Evolutionary conservation across 2,329 filamentous ascomycete species (phyloP), one percentile per base, ranked within the genome.

Genomic region (Teratosphaeria zuluensis): DNA sequence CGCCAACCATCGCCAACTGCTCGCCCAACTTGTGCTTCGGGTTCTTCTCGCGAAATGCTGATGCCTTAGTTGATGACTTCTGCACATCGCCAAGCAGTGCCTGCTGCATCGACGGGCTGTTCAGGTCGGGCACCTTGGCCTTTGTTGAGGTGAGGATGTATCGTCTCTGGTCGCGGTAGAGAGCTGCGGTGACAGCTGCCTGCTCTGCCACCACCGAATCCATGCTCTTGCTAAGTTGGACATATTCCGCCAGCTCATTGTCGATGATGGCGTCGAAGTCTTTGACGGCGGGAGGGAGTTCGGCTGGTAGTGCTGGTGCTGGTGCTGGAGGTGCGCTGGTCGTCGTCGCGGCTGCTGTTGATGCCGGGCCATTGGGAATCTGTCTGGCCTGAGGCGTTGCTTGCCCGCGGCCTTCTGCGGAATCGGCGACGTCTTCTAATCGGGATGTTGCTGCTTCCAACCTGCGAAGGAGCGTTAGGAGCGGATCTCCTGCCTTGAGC

Each of bases 361-460:
- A 42, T 8, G 24, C 51, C 11, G 42, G 8, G 42, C 19, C 42
- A 42, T 42, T 42, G 35, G 24, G 56, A 14, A 48, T 55, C 38
- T 61, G 32, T 51, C 42, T 66, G 57, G 46, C 63, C 59, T 30
- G 61, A 11, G 57, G 51, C 54, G 46, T 58, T 57, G 59, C 58
- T 61, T 58, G 59, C 30, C 56, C n/a, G 9, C 57, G 35, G 69
- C 52, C 73, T 75, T 88, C 86, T 65, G 83, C 77, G 57, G 82
- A 84, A 16, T 72, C 68, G 53, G 94, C 92, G 70, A 99, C 96
- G 74, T 99, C 94, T 78, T 99, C 94, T 58, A 99, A 84, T 60
- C 94, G 87, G 64, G 91, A 94, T 56, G 94, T 99, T 46, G 94
- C 94, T 73, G 94, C 94, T 81, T 99, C 94, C 67, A 99, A 88